Evolutionary conservation across 306 rosid species (phyloP), one percentile per base, ranked within the genome.

Genomic region (Castanea crenata): DNA sequence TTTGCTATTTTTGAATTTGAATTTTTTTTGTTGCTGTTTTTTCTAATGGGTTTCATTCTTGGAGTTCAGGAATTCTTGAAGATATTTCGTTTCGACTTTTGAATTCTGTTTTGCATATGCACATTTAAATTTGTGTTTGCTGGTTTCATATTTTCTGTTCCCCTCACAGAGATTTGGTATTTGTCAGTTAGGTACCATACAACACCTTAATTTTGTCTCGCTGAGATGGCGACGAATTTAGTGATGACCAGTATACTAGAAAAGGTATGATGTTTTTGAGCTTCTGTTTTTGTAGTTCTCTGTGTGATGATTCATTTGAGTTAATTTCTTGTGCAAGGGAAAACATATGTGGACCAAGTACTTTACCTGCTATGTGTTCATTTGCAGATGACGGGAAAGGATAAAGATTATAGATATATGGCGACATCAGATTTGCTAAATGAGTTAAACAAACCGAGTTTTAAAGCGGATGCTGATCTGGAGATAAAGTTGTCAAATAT

Each of bases 381-480:
- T 18, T 83, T 75, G 55, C 82, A 94, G 97, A 94, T 94, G 93
- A 92, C 97, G 0, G 98, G 97, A 61, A 94, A 94, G 80, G 98
- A 94, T 90, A 94, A 94, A 82, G 98, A 94, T 79, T 94, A 80
- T 76, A 88, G 98, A 83, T 94, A 94, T 35, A 94, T 94, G 98
- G 98, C 98, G 9, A 94, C 98, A 55, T 94, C 96, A 74, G 98
- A 94, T 89, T 88, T 94, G 82, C 80, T 94, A 18, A 92, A 86
- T 32, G 98, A 94, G 65, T 78, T 94, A 76, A 92, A 83, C 85
- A 92, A 86, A 82, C 80, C 86, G 0, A 84, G 82, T 38, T 94
- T 94, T 57, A 94, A 85, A 85, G 91, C 96, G 6, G 98, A 94
- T 83, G 32, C 92, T 74, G 96, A 94, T 74, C 87, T 92, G 19